Base-by-base conservation (phyloP, 306 rosid species). In the Rosa rugosa region DNA sequence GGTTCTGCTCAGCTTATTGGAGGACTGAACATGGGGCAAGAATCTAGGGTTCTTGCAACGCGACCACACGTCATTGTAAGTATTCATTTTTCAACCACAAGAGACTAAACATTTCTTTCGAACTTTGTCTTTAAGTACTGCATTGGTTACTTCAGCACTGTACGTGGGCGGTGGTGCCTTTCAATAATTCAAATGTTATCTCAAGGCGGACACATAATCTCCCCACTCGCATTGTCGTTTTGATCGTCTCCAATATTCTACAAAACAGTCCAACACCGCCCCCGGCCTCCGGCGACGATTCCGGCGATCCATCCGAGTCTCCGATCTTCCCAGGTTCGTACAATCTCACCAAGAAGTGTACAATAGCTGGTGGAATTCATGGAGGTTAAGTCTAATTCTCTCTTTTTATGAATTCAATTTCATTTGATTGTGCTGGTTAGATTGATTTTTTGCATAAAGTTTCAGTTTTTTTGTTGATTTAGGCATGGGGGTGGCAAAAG, bases 321-420 rank as follows among this genome's bases (percentile, higher is more conserved):
- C 84, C 83, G 71, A 49, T 79, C 68, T 67, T 70, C 38, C 42
- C 69, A 82, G 80, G 88, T 86, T 72, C 41, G 77, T 5, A n/a
- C 27, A 93, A 87, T 86, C 85, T 93, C 64, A 81, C 84, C 3
- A 91, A 88, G 67, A 91, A 89, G 84, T 93, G 95, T 83, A 86
- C 97, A 69, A 83, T 88, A 0, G 84, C 89, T 64, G 80, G 78
- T 60, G 87, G 90, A 78, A 92, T 93, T 69, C 89, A 89, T 83
- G 98, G 97, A 87, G 98, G 97, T 93, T 42, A 27, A 38, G 68
- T 13, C 10, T 31, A 7, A 12, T 34, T 20, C 16, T 14, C 62
- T 11, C 27, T 42, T 53, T 75, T 76, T 4, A 27, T 23, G 14
- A 5, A 23, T 59, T 23, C 17, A 10, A 23, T 59, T 23, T 22